Percentiles rank a stretch among this genome's conserved stretches.
phyloP scores from a whole-genome alignment of 1,139 yeast species.

The Lodderomyces orthopsilosis region DNA sequence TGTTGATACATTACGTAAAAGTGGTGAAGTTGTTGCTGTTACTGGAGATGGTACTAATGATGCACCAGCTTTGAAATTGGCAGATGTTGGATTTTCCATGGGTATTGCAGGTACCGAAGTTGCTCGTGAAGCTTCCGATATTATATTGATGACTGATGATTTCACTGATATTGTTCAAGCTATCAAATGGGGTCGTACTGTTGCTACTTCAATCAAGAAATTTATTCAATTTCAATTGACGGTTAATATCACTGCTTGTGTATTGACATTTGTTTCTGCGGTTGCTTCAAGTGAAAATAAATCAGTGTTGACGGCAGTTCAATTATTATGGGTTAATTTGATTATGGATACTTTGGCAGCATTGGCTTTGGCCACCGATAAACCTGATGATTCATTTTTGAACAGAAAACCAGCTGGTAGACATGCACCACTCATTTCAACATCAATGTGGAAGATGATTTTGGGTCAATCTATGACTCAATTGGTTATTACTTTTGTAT shows the following conservation, averaged over 20 bases:
- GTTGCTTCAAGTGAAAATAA: slow-evolving; percentile 75
- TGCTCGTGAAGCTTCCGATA: slow-evolving; percentile 94
- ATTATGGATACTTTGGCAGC: slow-evolving; percentile 99
- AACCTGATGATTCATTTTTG: slow-evolving; percentile 80
- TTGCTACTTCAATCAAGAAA: slow-evolving; percentile 88
- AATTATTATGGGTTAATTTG: slow-evolving; percentile 92
- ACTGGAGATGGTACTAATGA: slow-evolving; percentile 98
- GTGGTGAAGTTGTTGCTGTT: slow-evolving; percentile 95
- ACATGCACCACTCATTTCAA: slow-evolving; percentile 73
- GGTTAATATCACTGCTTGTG: slow-evolving; percentile 93
- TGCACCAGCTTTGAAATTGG: slow-evolving; percentile 90
- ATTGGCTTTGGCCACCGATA: slow-evolving; percentile 94
- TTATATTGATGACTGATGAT: slow-evolving; percentile 91
- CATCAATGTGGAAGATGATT: slow-evolving; percentile 98
- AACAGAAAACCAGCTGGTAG: slow-evolving; percentile 86
- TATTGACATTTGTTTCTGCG: slow-evolving; percentile 89
- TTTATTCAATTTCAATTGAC: slow-evolving; percentile 95
- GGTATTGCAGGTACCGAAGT: slow-evolving; percentile 93
- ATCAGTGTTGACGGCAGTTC: slow-evolving; percentile 95
- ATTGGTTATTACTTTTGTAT: slow-evolving; percentile 68
- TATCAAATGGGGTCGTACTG: slow-evolving; percentile 99
- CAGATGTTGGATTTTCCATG: slow-evolving; percentile 94
- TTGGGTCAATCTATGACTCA: slow-evolving; percentile 82
- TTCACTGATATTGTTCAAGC: slow-evolving; percentile 95
- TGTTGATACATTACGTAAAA: slow-evolving; percentile 74